Conservation (phyloP, 2,329 filamentous ascomycete species). For the Penicillium sp. region DNA sequence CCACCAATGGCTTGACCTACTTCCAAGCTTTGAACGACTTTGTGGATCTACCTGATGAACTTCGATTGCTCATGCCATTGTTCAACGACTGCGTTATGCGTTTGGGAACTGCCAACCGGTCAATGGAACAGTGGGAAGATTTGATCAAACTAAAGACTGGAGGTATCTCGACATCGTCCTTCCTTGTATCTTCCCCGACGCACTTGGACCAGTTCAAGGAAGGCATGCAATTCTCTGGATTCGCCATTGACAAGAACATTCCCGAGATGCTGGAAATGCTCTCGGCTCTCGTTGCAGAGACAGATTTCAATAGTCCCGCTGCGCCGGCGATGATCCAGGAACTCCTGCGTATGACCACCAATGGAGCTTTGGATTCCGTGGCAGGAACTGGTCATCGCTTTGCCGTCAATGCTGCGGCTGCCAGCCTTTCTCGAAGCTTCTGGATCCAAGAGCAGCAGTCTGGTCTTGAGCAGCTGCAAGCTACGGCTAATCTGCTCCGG, state of each 20-base stretch:
- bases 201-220: slow-evolving; percentile 71
- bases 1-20: slow-evolving; percentile 94
- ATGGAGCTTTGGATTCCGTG: slow-evolving; percentile 87
- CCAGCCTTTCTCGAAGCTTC: slow-evolving; percentile 70
- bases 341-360: slow-evolving; percentile 79
- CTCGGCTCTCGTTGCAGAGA: slow-evolving; percentile 76
- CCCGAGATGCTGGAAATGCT: slow-evolving; percentile 88
- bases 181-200: slow-evolving; percentile 73
- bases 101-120: slow-evolving; percentile 80
- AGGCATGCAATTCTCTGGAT: slow-evolving; percentile 80
- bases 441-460: slow-evolving; percentile 79
- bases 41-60: slow-evolving; percentile 75
- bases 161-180: slow-evolving; percentile 80
- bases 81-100: slow-evolving; percentile 94
- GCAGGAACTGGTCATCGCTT: slow-evolving; percentile 87
- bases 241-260: slow-evolving; percentile 85
- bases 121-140: slow-evolving; percentile 94
- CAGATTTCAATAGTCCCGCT: slow-evolving; percentile 81
- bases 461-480: slow-evolving; percentile 85
- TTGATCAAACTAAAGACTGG: slow-evolving; percentile 95
- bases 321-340: slow-evolving; percentile 81
- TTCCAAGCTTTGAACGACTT: slow-evolving; percentile 85
- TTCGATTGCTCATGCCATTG: slow-evolving; percentile 79
- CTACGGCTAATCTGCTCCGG: slow-evolving; percentile 68
- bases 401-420: slow-evolving; percentile 79